Evolutionary conservation across 73 alveolate genomes (phyloP).

Genomic region (Effrenium voratum): DNA sequence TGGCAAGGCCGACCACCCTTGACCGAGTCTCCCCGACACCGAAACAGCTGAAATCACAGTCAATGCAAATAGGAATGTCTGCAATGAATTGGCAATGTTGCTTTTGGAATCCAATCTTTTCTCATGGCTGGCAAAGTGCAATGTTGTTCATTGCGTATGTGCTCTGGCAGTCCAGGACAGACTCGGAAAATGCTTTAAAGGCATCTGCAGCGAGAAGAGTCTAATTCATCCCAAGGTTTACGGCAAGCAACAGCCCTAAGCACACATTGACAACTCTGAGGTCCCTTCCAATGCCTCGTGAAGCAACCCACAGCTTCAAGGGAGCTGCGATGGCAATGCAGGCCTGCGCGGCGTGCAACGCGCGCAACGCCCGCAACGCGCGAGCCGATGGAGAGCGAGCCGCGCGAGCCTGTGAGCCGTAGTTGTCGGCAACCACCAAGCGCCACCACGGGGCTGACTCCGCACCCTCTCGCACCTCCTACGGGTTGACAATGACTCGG

Average conservation of each 20-base stretch:
- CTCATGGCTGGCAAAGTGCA: too few relatives aligned
- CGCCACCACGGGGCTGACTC: conserved; percentile 88
- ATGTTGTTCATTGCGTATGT: too few relatives aligned
- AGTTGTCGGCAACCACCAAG: conserved; percentile 43
- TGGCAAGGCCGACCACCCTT: background rate
- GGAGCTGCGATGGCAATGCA: conserved; percentile 66
- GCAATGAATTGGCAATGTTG: too few relatives aligned
- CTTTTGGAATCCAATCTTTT: too few relatives aligned
- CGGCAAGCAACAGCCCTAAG: too few relatives aligned
- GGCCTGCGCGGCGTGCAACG: background rate
- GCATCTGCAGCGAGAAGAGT: background rate
- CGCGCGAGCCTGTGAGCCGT: conserved; percentile 30
- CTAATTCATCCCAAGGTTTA: background rate
- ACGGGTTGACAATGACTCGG: background rate
- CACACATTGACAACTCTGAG: too few relatives aligned
- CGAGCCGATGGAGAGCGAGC: too few relatives aligned
- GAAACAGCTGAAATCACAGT: background rate
- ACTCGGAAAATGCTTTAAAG: too few relatives aligned
- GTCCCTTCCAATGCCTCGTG: too few relatives aligned
- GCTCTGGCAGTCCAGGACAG: too few relatives aligned
- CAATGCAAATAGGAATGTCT: background rate
- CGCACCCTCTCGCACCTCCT: conserved; percentile 19
- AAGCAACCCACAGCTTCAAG: conserved; percentile 26
- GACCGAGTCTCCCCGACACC: background rate
- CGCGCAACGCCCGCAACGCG: too few relatives aligned